These are phyloP conservation scores for Eimeria zaria DNA, from an alignment of 169 alveolate genomes.

Conservation along the genomic window DNA sequence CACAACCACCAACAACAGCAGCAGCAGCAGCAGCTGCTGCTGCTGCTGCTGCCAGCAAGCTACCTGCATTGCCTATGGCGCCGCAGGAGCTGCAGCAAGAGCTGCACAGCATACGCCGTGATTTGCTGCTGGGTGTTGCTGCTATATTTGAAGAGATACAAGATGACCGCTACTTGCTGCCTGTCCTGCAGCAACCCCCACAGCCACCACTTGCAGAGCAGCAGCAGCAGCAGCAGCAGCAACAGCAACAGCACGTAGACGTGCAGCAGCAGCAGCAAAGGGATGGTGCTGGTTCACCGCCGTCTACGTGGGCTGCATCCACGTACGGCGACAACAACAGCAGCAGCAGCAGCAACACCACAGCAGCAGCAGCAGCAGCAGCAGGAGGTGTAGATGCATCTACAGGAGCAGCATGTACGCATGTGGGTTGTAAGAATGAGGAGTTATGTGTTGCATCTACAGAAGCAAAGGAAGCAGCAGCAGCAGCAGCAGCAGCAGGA, in stretches of 20 bases:
- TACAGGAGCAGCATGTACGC: neutral
- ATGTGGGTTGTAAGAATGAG: too few relatives aligned
- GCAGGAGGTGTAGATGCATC: neutral
- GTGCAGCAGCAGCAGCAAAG: slow-evolving; percentile 2
- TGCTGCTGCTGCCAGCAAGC: slow-evolving; percentile 48
- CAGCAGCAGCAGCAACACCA: slow-evolving; percentile 53
- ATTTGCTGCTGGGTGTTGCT: slow-evolving; percentile 77
- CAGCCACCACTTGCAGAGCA: slow-evolving; percentile 9
- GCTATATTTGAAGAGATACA: slow-evolving; percentile 77
- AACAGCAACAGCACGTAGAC: slow-evolving; percentile 51
- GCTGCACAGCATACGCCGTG: slow-evolving; percentile 58
- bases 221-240: slow-evolving; percentile 63
- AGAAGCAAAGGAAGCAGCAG: neutral
- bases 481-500: slow-evolving; percentile 25
- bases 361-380: slow-evolving; percentile 30
- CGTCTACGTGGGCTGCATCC: neutral
- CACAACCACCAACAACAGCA: too few relatives aligned
- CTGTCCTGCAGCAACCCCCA: slow-evolving; percentile 48
- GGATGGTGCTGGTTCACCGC: neutral
- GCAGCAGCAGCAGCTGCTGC: slow-evolving; percentile 80
- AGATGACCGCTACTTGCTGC: slow-evolving; percentile 74
- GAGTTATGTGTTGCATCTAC: too few relatives aligned
- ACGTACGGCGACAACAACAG: slow-evolving; percentile 13
- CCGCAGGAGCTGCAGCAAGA: slow-evolving; percentile 70
- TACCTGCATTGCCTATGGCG: slow-evolving; percentile 2